These are phyloP conservation scores for Aspergillus floridensis DNA, from an alignment of 2,329 filamentous ascomycete species.

Conservation along the genomic window DNA sequence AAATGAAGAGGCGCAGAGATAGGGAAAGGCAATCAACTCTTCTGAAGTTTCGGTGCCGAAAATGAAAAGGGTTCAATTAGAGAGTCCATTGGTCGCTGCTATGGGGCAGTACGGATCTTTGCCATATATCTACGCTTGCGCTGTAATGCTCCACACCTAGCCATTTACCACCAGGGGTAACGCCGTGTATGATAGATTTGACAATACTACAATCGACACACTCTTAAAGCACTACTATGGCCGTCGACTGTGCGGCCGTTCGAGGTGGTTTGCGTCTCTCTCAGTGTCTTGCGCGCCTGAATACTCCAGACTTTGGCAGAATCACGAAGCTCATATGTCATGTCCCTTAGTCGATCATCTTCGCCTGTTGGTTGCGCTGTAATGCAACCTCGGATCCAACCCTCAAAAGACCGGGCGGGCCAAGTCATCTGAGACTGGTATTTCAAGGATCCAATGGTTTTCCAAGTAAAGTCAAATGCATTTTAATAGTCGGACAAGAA, in stretches of 20 bases:
- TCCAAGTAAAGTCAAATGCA: neutral
- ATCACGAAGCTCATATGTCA: neutral
- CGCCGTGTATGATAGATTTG: constrained; percentile 15
- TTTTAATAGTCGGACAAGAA: neutral
- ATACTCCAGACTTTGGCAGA: neutral
- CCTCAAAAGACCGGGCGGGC: too few species aligned
- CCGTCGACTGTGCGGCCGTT: neutral
- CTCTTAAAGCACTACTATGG: neutral
- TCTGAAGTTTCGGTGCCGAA: neutral
- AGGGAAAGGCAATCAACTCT: neutral
- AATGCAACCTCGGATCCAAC: neutral
- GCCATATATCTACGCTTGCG: neutral
- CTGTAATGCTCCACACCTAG: neutral
- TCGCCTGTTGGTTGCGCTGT: neutral
- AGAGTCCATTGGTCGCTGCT: too few species aligned
- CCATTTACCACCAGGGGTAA: neutral
- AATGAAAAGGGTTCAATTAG: too few species aligned
- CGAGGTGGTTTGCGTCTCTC: too few species aligned
- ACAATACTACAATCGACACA: neutral
- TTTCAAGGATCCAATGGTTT: neutral
- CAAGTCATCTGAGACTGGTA: neutral
- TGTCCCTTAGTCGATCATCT: neutral
- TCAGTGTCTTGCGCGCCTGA: neutral
- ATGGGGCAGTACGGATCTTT: too few species aligned
- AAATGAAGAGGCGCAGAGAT: neutral